Base-by-base conservation (phyloP, 1,139 yeast species). In the Geotrichum bryndzae region DNA sequence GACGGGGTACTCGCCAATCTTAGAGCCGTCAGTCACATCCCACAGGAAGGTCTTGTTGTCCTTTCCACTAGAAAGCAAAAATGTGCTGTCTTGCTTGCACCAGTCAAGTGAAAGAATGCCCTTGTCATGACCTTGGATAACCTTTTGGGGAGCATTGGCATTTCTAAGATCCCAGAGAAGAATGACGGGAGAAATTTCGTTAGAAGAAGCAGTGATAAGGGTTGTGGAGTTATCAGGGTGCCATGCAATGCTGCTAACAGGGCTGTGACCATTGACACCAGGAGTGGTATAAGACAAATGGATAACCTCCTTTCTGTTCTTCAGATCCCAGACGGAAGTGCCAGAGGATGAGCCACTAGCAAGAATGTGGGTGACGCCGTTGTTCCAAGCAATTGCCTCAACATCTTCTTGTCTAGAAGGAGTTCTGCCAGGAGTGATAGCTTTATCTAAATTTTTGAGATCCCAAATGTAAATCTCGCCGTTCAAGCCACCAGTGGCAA, bases 381-480 rank as follows among this genome's bases (percentile, higher is more conserved):
- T 85, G 76, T 95, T 95, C 98, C 99, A 95, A 4, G 97, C 85
- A 53, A 94, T 84, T 53, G 90, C 82, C 48, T 88, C 83, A 64
- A 95, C 83, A 69, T 89, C 96, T 68, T 89, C 96, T 76, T 86
- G 82, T 63, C 96, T 90, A 23, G 92, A 84, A 80, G 70, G 68
- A 23, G 95, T 87, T 64, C 84, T 81, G 50, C 96, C 96, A 22
- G 97, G 96, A 5, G 83, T 73, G 60, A 82, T 77, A 15, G 96
- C 95, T 46, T 82, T 82, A 46, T 79, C 77, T 59, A 82, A 74
- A 61, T 76, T 77, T 66, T 83, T 83, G 53, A 90, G 80, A 77
- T 94, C 97, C 97, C 98, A 94, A 61, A 95, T 84, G 70, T 81
- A 87, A 59, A 91, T 85, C 76, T 92, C 96, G 65, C 97, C 96